phyloP scores from a whole-genome alignment of 768 basidiomycete genomes.

The Calocybe indica region DNA sequence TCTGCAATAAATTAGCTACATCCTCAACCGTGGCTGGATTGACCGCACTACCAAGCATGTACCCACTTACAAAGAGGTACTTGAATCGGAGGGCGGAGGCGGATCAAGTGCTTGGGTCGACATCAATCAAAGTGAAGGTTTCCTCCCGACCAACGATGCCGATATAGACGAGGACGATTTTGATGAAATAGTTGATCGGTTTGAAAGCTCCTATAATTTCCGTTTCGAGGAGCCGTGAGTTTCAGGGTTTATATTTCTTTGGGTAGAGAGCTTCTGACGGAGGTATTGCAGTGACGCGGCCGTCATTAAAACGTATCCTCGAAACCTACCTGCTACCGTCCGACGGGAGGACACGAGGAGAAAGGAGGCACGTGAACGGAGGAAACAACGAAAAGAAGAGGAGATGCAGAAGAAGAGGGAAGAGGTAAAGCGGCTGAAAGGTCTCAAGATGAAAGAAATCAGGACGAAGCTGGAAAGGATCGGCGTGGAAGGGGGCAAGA shows the following conservation, averaged over 20 bases:
- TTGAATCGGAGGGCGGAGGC: conserved; percentile 27
- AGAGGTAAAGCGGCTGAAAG: conserved; percentile 75
- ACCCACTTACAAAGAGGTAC: conserved; percentile 82
- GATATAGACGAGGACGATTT: conserved; percentile 65
- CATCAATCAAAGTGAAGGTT: conserved; percentile 2
- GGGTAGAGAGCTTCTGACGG: neutral
- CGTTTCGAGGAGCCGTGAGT: conserved; percentile 94
- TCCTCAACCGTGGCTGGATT: conserved; percentile 96
- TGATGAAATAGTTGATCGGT: conserved; percentile 85
- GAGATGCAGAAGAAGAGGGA: conserved; percentile 69
- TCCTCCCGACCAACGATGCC: conserved; percentile 15
- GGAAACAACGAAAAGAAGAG: conserved; percentile 74
- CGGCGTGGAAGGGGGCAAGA: conserved; percentile 61
- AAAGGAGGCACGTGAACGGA: conserved; percentile 78
- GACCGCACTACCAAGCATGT: conserved; percentile 68
- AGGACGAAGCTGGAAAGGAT: conserved; percentile 70
- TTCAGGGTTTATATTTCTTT: conserved; percentile 8
- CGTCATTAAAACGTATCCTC: conserved; percentile 70
- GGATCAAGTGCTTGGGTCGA: conserved; percentile 15
- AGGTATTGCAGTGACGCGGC: conserved; percentile 46
- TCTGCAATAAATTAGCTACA: conserved; percentile 56
- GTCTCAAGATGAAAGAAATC: conserved; percentile 81
- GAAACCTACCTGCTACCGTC: conserved; percentile 55
- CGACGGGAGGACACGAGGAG: conserved; percentile 73
- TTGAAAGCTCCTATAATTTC: conserved; percentile 97